These are phyloP conservation scores for Volutella citrinella DNA, from an alignment of 2,329 filamentous ascomycete species.

Conservation along the genomic window DNA sequence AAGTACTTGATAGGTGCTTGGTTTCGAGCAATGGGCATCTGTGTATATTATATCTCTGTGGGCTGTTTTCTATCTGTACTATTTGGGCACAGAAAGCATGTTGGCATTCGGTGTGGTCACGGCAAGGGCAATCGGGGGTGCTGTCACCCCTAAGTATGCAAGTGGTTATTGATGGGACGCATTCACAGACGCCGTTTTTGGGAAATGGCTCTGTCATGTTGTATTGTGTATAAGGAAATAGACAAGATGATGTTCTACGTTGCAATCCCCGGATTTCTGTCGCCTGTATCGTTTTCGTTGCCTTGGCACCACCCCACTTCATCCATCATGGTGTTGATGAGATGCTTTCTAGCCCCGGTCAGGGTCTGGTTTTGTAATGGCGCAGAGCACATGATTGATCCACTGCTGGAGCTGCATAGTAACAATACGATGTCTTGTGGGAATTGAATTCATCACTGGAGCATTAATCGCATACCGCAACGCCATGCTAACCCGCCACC, in stretches of 20 bases:
- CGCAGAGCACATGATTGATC: no score
- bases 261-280: conserved; percentile 1
- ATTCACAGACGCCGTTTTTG: conserved; percentile 14
- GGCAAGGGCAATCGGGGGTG: conserved; percentile 3
- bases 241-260: conserved; percentile 22
- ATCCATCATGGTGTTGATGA: no score
- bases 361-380: no score
- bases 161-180: conserved; percentile 21
- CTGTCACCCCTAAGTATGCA: conserved; percentile 8
- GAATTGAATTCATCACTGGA: no score
- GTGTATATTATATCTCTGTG: conserved; percentile 27
- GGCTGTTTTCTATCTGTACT: conserved; percentile 14
- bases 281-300: conserved; percentile 3
- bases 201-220: conserved; percentile 21
- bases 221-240: conserved; percentile 33
- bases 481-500: no score
- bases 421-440: no score
- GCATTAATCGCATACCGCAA: no score
- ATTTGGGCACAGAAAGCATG: conserved; percentile 12
- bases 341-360: no score
- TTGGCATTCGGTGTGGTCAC: conserved; percentile 13
- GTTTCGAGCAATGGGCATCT: no score
- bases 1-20: no score
- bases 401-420: no score
- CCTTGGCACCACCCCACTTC: no score